Evolutionary conservation across 179 eudicot genomes (phyloP), one percentile per base, ranked within the genome.

Genomic region (Nepenthes alata): DNA sequence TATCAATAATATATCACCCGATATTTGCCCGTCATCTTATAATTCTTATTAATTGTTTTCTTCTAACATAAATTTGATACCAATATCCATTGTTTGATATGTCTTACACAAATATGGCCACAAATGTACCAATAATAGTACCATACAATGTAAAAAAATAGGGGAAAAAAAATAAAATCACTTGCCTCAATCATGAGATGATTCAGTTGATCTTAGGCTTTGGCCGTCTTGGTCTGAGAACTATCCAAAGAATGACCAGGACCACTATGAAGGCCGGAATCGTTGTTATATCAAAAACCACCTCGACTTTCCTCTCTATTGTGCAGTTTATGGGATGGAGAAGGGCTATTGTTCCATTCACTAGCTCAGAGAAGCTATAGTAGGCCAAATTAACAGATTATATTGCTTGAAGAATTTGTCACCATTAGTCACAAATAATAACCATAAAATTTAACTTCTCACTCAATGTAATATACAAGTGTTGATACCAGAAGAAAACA

Each of bases 141-240:
- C 1, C 25, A 25, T 25, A 25, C 25, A 25, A 25, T 25, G 25
- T 25, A 25, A 25, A 25, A 25, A 25, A 25, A 25, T 25, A 25
- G 25, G 25, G 25, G 25, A 25, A 25, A 25, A 25, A 25, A 25
- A 25, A 25, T 25, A 25, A 25, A 25, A 25, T 25, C 25, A 25
- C 25, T 25, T 25, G 25, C 25, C 25, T 25, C 45, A 41, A 41
- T 41, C 45, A 41, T 7, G 8, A 41, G 8, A 41, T 41, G 45
- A 41, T 55, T 83, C 70, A 91, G 78, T 91, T 91, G 71, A 91
- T 91, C 87, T 91, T 91, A 14, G 98, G 95, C 80, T 91, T 91
- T 50, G 89, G 71, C 70, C 91, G 84, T 71, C 83, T 86, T 58
- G 98, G 98, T 73, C 77, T 82, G 53, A 91, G 67, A 70, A 89